Evolutionary conservation across 1,284 basidiomycete species (phyloP), one percentile per base, ranked within the genome.

Genomic region (Cryptococcus maquisensis): DNA sequence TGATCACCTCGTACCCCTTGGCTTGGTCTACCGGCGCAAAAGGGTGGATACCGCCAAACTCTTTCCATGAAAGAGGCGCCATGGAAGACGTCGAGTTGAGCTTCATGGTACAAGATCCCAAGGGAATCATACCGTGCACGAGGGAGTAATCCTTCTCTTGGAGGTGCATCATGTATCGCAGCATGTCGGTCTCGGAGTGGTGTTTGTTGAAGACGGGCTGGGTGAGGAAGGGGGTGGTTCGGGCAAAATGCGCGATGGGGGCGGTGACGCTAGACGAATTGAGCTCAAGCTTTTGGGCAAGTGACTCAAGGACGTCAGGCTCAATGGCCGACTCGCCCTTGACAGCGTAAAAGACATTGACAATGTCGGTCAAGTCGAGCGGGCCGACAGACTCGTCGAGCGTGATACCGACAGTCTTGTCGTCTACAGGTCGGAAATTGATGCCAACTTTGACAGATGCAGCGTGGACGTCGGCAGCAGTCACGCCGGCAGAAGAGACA

Each of bases 61-160:
- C 90, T 35, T 92, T 89, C 87, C 88, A 91, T 7, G 92, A 96
- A 36, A 98, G 80, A 13, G 95, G 93, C 52, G 89, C 87, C 94
- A 98, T 97, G 63, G 91, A 94, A 46, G 90, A 93, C 15, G 91
- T 95, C 70, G 90, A 92, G 79, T 97, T 97, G 61, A 97, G 82
- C 80, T 97, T 94, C 92, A 95, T 96, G 10, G 91, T 94, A 75
- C 90, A 94, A 68, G 88, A 95, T 53, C 95, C 95, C 13, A 98
- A 84, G 4, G 96, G 89, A 67, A 97, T 97, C 92, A 98, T 98
- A 39, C 90, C 86, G 73, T 98, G 94, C 6, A 90, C 88, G 36
- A 98, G 86, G 32, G 90, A 90, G 54, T 98, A 83, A 73, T 98
- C 95, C 79, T 98, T 98, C 53, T 86, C 85, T 64, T 95, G 90